phyloP scores from a whole-genome alignment of 371 early-diverging fungal genomes.

The Fennellomyces sp. region DNA sequence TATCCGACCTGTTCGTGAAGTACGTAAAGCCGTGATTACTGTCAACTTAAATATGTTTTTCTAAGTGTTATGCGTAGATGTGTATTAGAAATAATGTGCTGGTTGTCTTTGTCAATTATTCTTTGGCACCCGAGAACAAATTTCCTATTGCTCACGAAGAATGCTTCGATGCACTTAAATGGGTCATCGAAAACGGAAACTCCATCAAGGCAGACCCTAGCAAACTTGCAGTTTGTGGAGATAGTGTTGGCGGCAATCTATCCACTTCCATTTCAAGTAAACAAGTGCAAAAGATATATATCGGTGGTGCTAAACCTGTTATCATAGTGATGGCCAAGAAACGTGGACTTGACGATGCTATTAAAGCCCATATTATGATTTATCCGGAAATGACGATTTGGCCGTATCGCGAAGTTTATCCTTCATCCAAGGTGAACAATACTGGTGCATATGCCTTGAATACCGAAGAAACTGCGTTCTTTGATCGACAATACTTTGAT shows the following conservation, averaged over 20 bases:
- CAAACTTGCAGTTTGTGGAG: conserved; percentile 24
- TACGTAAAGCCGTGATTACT: neutral
- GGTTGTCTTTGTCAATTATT: conserved; percentile 5
- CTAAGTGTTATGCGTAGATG: neutral
- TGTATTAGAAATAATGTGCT: conserved; percentile 9
- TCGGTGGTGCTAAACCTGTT: too few species aligned
- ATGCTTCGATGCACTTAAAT: conserved; percentile 25
- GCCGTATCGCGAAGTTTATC: neutral
- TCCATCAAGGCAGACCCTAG: conserved; percentile 17
- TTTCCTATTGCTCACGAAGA: conserved; percentile 32
- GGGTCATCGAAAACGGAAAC: conserved; percentile 20
- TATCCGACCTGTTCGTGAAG: conserved; percentile 13
- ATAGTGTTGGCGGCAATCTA: conserved; percentile 24
- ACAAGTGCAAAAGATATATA: too few species aligned
- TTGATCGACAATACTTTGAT: neutral
- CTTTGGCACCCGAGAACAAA: conserved; percentile 9
- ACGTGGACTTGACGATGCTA: conserved; percentile 7
- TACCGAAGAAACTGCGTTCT: neutral
- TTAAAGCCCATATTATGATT: conserved; percentile 12
- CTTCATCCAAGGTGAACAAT: conserved; percentile 5
- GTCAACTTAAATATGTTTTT: neutral
- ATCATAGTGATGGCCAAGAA: conserved; percentile 8
- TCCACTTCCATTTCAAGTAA: conserved; percentile 1
- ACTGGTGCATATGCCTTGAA: conserved; percentile 10
- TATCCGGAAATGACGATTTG: conserved; percentile 2